A percentile compares a stretch with the other conserved stretches of the same genome.
Evolutionary conservation across 2,329 filamentous ascomycete species (phyloP).

Genomic region (Talaromyces verruculosus): DNA sequence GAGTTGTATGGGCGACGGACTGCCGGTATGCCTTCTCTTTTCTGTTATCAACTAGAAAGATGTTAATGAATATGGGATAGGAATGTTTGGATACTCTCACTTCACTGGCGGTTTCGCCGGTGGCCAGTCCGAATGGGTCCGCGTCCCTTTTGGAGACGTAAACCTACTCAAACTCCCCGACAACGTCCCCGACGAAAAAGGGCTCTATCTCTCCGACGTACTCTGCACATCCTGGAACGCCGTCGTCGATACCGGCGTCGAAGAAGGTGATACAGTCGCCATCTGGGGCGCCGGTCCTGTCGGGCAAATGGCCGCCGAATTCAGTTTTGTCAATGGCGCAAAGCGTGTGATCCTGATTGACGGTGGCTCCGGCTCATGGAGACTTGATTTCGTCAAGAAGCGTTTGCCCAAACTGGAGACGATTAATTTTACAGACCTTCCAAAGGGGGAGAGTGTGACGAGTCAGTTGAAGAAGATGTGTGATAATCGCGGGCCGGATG

Average conservation of each 20-base stretch:
- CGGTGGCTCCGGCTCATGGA: slow-evolving; percentile 60
- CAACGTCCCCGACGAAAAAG: slow-evolving; percentile 80
- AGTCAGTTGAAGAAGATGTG: slow-evolving; percentile 71
- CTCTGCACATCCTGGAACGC: slow-evolving; percentile 76
- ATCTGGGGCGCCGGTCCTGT: slow-evolving; percentile 88
- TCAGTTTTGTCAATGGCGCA: slow-evolving; percentile 69
- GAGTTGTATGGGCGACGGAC: slow-evolving; percentile 78
- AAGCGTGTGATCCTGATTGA: slow-evolving; percentile 77
- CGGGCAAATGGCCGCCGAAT: slow-evolving; percentile 72
- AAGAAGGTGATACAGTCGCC: slow-evolving; percentile 72
- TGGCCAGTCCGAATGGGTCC: slow-evolving; percentile 82
- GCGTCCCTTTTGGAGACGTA: slow-evolving; percentile 76
- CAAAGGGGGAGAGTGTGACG: slow-evolving; percentile 64
- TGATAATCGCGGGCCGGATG: slow-evolving; percentile 68
- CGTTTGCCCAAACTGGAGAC: slow-evolving; percentile 66
- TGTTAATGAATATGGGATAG: slow-evolving; percentile 21
- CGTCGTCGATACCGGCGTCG: slow-evolving; percentile 81
- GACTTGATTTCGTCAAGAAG: slow-evolving; percentile 66
- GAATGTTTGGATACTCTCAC: slow-evolving; percentile 69
- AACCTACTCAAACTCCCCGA: slow-evolving; percentile 79
- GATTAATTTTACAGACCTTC: slow-evolving; percentile 67
- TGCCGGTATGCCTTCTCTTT: slow-evolving; percentile 53
- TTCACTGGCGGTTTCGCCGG: slow-evolving; percentile 86
- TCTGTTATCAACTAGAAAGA: neutral
- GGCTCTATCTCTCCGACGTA: slow-evolving; percentile 77